Percentiles rank a stretch among this genome's conserved stretches.
Conservation (phyloP, 2,329 filamentous ascomycete genomes). For the Neoscytalidium dimidiatum region DNA sequence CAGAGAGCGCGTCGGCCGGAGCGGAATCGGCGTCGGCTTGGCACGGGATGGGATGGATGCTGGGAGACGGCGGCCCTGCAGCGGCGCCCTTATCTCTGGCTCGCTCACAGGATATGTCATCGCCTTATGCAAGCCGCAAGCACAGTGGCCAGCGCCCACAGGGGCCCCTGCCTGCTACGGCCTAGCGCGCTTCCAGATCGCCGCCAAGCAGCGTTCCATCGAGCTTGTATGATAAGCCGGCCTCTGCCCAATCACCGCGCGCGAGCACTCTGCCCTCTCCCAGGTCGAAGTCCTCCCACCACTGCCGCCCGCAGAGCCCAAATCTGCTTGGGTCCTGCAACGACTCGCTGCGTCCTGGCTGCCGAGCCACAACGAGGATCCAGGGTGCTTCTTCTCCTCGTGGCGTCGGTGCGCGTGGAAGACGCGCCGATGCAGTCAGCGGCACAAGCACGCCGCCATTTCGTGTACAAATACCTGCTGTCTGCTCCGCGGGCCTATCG, state of each 20-base stretch:
- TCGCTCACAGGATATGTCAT: constrained; percentile 14
- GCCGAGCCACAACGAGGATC: not conserved
- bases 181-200: constrained; percentile 10
- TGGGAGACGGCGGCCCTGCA: constrained; percentile 5
- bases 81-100: constrained; percentile 17
- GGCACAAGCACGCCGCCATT: not conserved
- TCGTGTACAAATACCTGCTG: constrained; percentile 14
- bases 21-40: constrained; percentile 7
- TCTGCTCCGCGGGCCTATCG: constrained; percentile 8
- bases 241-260: constrained; percentile 10
- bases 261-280: not conserved
- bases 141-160: constrained; percentile 6
- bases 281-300: not conserved
- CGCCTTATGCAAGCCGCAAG: constrained; percentile 18
- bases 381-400: not conserved
- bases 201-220: not conserved
- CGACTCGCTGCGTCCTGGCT: constrained; percentile 6
- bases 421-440: not conserved
- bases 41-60: constrained; percentile 18
- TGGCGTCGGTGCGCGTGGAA: not conserved
- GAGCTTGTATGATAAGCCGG: constrained; percentile 12
- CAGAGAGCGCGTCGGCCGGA: not conserved
- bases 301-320: not conserved
- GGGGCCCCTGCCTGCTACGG: constrained; percentile 1
- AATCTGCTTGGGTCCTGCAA: not conserved